Evolutionary conservation across 2,329 filamentous ascomycete genomes (phyloP).

Genomic region (Cladorrhinum sp.): DNA sequence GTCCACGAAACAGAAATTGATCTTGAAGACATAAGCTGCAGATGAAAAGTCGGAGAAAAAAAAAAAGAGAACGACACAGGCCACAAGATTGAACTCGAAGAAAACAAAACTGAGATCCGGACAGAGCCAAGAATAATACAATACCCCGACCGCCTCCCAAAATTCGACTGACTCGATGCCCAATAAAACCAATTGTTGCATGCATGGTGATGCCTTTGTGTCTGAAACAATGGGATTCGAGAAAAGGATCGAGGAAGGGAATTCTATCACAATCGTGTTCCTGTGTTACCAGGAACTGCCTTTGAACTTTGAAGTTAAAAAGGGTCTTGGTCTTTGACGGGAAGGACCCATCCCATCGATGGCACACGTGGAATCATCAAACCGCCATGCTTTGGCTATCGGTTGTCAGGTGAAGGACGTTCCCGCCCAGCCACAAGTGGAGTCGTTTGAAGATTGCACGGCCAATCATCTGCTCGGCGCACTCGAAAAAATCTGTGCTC

Average conservation of each 20-base stretch:
- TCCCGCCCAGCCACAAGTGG: not conserved
- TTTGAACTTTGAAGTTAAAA: not conserved
- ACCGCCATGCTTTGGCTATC: not conserved
- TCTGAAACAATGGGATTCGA: not conserved
- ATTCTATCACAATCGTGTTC: not conserved
- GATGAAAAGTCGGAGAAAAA: no score
- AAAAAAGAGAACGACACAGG: no score
- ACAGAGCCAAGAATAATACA: not conserved
- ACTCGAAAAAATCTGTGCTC: conserved; percentile 14
- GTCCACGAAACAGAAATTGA: no score
- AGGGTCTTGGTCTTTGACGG: not conserved
- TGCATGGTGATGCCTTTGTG: not conserved
- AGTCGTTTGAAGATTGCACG: not conserved
- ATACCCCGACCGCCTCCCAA: not conserved
- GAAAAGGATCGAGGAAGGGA: not conserved
- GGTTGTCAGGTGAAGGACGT: not conserved
- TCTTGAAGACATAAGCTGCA: no score
- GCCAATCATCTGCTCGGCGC: not conserved
- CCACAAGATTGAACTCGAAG: no score
- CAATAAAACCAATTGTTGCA: not conserved
- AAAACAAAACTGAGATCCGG: not conserved
- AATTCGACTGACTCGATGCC: not conserved
- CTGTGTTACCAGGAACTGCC: not conserved
- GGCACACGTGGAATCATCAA: not conserved
- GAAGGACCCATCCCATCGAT: not conserved